A percentile compares a stretch with the other conserved stretches of the same genome.
phyloP scores from a whole-genome alignment of 2,329 filamentous ascomycete genomes.

The Pseudofabraea citricarpa region DNA sequence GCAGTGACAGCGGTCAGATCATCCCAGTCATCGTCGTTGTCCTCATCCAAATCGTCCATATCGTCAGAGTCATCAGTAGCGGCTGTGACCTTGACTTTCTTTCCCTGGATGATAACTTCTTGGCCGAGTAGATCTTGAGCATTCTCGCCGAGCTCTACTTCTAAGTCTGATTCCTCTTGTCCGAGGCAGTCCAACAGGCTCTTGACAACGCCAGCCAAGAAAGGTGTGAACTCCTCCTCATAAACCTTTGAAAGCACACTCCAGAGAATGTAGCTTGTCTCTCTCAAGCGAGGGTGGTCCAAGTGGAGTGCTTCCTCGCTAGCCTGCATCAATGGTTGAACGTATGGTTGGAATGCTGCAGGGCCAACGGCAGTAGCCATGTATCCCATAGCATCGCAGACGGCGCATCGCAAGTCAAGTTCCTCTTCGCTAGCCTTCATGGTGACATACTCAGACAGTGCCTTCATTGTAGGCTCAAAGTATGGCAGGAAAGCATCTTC shows the following conservation, averaged over 20 bases:
- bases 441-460: slow-evolving; percentile 76
- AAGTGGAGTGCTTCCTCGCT: slow-evolving; percentile 88
- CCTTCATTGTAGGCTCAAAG: slow-evolving; percentile 85
- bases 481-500: slow-evolving; percentile 83
- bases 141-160: slow-evolving; percentile 69
- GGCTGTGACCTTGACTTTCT: slow-evolving; percentile 76
- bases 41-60: slow-evolving; percentile 54
- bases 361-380: slow-evolving; percentile 86
- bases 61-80: slow-evolving; percentile 57
- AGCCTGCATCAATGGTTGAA: slow-evolving; percentile 83
- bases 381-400: slow-evolving; percentile 89
- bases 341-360: slow-evolving; percentile 84
- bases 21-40: slow-evolving; percentile 78
- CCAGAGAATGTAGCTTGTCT: slow-evolving; percentile 98
- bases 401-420: slow-evolving; percentile 81
- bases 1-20: slow-evolving; percentile 81
- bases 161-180: slow-evolving; percentile 79
- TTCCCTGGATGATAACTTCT: slow-evolving; percentile 73
- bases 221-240: slow-evolving; percentile 74
- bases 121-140: slow-evolving; percentile 70
- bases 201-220: slow-evolving; percentile 72
- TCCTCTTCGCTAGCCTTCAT: slow-evolving; percentile 89
- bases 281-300: slow-evolving; percentile 84
- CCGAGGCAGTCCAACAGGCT: slow-evolving; percentile 81
- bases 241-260: slow-evolving; percentile 93